Base-by-base conservation (phyloP, 768 basidiomycete genomes). In the Tylopilus felleus region DNA sequence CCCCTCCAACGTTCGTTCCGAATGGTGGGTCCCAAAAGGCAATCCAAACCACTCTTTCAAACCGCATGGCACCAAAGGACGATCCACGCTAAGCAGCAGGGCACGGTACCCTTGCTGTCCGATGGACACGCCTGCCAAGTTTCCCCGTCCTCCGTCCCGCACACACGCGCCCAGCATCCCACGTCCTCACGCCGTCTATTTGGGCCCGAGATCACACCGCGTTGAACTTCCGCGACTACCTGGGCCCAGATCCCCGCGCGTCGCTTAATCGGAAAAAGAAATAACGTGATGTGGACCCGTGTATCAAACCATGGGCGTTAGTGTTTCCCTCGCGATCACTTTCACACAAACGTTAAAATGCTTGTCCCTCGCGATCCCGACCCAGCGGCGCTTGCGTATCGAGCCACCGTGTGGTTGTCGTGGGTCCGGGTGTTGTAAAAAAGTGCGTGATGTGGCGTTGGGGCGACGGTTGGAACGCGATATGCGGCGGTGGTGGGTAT, bases 221-320 rank as follows among this genome's bases (percentile, higher is more conserved):
- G 25, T 36, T 14, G 46, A n/a, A 48, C 27, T 19, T 49, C 58
- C 57, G 51, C 57, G 58, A 57, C 45, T 17, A 16, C 38, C 7
- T 39, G 57, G 47, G 47, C 55, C 49, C 38, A 57, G 60, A 60
- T 62, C 55, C 60, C 56, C 55, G 60, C 60, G 60, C 54, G 4
- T 46, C 55, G 47, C 16, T 52, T 62, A 62, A 17, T 40, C 50
- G 60, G n/a, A 60, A 41, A 17, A 16, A 16, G 17, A 16, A 9
- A 41, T 57, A 27, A 60, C 60, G 54, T 60, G 25, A 50, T 21
- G 39, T 21, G 16, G 22, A 17, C 13, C n/a, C n/a, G n/a, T n/a
- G n/a, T n/a, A n/a, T n/a, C n/a, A n/a, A n/a, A 27, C 25, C 25
- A 27, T 7, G 35, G 5, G n/a, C 4, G 19, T 43, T 27, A 21